phyloP scores from a whole-genome alignment of 1,284 basidiomycete species.

The Athelia sp. region DNA sequence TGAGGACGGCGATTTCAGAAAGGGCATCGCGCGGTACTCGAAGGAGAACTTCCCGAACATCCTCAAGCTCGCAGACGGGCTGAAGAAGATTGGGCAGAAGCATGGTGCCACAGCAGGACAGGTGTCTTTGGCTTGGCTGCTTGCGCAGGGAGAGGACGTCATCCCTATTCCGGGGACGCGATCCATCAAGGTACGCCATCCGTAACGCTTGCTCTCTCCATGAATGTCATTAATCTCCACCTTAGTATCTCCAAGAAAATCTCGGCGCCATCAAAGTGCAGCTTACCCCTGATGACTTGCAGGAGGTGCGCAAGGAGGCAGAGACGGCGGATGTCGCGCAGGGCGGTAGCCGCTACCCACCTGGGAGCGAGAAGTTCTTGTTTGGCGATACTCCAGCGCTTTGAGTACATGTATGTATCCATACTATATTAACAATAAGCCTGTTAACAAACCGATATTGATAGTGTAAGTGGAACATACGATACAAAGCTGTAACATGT shows the following conservation, averaged over 20 bases:
- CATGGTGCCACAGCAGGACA: conserved; percentile 50
- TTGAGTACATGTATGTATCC: too few species aligned
- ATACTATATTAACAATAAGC: too few species aligned
- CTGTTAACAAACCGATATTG: too few species aligned
- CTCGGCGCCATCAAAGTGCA: conserved; percentile 28
- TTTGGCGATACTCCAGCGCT: background rate
- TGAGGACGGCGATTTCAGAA: conserved; percentile 35
- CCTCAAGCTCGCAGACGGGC: conserved; percentile 41
- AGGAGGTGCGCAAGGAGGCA: conserved; percentile 29
- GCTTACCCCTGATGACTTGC: conserved; percentile 31
- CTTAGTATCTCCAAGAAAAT: conserved; percentile 38
- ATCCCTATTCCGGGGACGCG: conserved; percentile 51
- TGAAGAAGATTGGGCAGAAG: conserved; percentile 38
- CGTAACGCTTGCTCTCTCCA: background rate
- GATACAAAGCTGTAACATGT: too few species aligned
- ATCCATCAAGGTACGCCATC: conserved; percentile 31
- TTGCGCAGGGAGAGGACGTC: conserved; percentile 47
- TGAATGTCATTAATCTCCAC: background rate
- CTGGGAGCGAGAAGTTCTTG: background rate
- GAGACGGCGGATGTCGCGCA: conserved; percentile 21
- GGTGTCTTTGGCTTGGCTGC: conserved; percentile 57
- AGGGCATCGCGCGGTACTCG: conserved; percentile 24
- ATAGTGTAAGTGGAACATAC: too few species aligned
- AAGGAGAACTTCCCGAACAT: conserved; percentile 55
- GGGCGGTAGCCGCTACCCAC: background rate